Evolutionary conservation across 2,329 filamentous ascomycete species (phyloP).

Genomic region (Lasiodiplodia citricola): DNA sequence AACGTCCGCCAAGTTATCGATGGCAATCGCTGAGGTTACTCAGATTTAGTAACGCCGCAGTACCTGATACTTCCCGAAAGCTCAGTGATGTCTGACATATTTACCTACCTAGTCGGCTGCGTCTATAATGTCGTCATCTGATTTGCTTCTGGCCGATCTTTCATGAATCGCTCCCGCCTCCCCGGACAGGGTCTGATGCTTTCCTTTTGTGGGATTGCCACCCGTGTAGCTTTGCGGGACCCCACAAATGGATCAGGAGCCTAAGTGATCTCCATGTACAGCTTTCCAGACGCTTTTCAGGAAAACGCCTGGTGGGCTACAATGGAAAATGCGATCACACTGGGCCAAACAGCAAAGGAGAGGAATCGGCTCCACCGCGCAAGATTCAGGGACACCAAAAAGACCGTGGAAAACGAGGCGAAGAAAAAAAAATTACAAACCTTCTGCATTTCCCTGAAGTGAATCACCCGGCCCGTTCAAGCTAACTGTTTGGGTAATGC

Average conservation of each 20-base stretch:
- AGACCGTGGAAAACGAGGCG: too few species aligned
- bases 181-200: slow-evolving; percentile 44
- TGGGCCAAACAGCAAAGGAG: too few species aligned
- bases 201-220: slow-evolving; percentile 51
- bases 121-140: neutral
- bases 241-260: neutral
- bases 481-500: too few species aligned
- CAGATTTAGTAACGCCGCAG: slow-evolving; percentile 56
- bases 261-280: too few species aligned
- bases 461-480: too few species aligned
- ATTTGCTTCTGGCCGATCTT: slow-evolving; percentile 44
- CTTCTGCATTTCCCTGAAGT: neutral
- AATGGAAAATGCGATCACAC: too few species aligned
- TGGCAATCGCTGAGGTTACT: slow-evolving; percentile 52
- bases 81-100: slow-evolving; percentile 43
- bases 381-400: too few species aligned
- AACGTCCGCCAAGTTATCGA: slow-evolving; percentile 39
- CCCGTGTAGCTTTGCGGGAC: slow-evolving; percentile 49
- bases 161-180: slow-evolving; percentile 55
- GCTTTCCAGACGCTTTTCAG: neutral
- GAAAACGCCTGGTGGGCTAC: neutral
- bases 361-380: too few species aligned
- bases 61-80: slow-evolving; percentile 46
- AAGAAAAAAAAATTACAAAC: neutral
- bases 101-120: neutral